Evolutionary conservation across 345 rosid genomes (phyloP), one percentile per base, ranked within the genome.

Genomic region (Brassica cretica): DNA sequence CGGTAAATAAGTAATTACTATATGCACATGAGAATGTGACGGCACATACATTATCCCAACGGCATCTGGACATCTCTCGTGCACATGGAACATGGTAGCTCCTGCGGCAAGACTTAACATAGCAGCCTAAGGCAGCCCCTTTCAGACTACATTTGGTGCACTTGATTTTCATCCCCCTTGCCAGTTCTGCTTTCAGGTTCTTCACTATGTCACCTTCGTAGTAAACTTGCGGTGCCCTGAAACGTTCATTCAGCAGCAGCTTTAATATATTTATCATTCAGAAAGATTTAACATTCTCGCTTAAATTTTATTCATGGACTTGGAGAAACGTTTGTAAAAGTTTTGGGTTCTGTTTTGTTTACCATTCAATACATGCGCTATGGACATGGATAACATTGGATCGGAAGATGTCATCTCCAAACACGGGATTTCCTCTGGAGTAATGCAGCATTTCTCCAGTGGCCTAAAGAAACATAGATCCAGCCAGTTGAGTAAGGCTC

Each of bases 121-220:
- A 92, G 84, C 98, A 94, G 63, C 97, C 98, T 51, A 94, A 82
- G 21, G 97, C 93, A 51, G 96, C 96, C 5, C 96, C 98, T 83
- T 94, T 94, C 24, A 79, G 84, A 60, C 87, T 85, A 79, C 98
- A 94, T 73, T 64, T 77, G 68, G 83, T 80, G 74, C 97, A 92
- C 76, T 92, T 94, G 44, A 94, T 86, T 76, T 92, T 89, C 75
- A 86, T 76, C 1, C 97, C 96, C 77, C 97, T 92, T 55, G 85
- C 87, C 58, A 92, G 74, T 85, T 94, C 97, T 66, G 82, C 71
- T 76, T 88, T 88, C 77, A 94, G 80, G 82, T 94, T 94, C 82
- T 84, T 88, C 58, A 90, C 83, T 51, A 70, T 74, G 6, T 87
- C 94, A 61, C 76, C 92, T 21, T 16, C 89, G 79, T 70, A 92